Evolutionary conservation across 345 rosid species (phyloP).

Genomic region (Salix caprea): DNA sequence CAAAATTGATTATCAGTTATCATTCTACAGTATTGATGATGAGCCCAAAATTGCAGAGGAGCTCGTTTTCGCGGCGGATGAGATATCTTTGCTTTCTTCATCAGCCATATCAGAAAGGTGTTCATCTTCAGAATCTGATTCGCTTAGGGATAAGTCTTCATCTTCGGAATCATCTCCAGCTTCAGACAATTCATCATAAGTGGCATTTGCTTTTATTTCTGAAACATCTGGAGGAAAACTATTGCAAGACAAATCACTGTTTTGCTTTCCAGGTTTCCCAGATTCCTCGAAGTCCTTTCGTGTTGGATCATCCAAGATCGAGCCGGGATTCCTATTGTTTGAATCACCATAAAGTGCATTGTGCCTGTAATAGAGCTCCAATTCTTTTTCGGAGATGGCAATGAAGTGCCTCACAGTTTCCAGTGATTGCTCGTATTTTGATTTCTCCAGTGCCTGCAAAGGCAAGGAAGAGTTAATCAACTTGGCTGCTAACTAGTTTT

Average conservation of each 20-base stretch:
- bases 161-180: conserved; percentile 30
- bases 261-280: conserved; percentile 18
- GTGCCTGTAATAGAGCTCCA: conserved; percentile 75
- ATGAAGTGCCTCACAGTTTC: conserved; percentile 78
- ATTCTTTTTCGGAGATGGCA: conserved; percentile 68
- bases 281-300: conserved; percentile 26
- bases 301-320: conserved; percentile 39
- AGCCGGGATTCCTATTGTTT: conserved; percentile 46
- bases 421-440: conserved; percentile 85
- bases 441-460: conserved; percentile 75
- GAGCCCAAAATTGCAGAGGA: conserved; percentile 2
- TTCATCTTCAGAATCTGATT: conserved; percentile 11
- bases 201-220: conserved; percentile 27
- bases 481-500: background rate
- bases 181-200: conserved; percentile 23
- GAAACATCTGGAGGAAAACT: conserved; percentile 19
- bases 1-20: conserved; percentile 4
- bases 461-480: background rate
- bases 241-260: background rate
- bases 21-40: conserved; percentile 10
- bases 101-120: background rate
- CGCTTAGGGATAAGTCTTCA: conserved; percentile 4
- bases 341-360: conserved; percentile 71
- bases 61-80: background rate
- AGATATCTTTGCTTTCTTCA: background rate